These are phyloP conservation scores for Solanum hybrid DNA, from an alignment of 305 asterid genomes.

Conservation along the genomic window DNA sequence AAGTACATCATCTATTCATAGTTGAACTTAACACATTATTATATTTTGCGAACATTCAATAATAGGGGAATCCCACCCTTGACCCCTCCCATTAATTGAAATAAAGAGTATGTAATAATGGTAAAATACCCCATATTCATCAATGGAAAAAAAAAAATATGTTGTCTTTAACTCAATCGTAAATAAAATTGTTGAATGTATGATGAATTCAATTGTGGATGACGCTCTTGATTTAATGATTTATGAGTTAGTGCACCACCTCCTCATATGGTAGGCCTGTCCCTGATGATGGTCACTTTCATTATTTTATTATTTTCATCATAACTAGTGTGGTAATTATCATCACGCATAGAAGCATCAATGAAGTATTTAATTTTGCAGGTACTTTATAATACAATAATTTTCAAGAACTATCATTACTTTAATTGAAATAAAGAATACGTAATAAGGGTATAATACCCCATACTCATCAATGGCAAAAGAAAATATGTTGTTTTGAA, in stretches of 20 bases:
- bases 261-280: not conserved
- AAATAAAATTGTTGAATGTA: too few relatives aligned
- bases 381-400: too few relatives aligned
- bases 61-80: not conserved
- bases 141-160: not conserved
- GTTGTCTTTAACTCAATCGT: not conserved
- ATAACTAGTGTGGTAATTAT: too few relatives aligned
- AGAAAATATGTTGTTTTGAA: not conserved
- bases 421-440: not conserved
- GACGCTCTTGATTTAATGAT: not conserved
- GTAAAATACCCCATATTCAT: not conserved
- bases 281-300: not conserved
- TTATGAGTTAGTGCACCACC: not conserved
- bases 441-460: not conserved
- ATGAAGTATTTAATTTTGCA: too few relatives aligned
- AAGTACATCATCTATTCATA: not conserved
- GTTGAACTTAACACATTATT: not conserved
- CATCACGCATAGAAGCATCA: not conserved
- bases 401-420: too few relatives aligned
- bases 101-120: not conserved
- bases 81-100: not conserved
- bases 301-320: not conserved
- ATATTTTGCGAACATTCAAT: not conserved
- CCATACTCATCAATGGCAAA: not conserved
- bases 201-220: too few relatives aligned